These are phyloP conservation scores for Rutstroemia sp. DNA, from an alignment of 2,329 filamentous ascomycete species.

Conservation along the genomic window DNA sequence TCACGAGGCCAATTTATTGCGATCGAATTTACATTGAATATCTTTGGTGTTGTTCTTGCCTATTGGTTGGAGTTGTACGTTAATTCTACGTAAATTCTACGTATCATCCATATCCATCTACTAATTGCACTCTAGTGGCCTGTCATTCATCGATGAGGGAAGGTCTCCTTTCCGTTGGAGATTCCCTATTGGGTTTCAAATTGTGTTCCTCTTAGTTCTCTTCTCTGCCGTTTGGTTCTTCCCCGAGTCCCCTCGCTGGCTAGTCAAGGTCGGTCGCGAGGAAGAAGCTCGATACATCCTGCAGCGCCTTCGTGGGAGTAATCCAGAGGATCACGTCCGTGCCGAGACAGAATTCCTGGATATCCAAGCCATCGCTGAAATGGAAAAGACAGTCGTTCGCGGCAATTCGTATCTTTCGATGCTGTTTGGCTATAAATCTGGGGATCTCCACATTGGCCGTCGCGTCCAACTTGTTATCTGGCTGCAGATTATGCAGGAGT, in stretches of 20 bases:
- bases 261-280: conserved; percentile 36
- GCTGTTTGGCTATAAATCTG: not conserved
- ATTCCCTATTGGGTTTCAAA: conserved; percentile 52
- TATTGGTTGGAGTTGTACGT: conserved; percentile 46
- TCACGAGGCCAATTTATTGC: conserved; percentile 60
- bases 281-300: conserved; percentile 31
- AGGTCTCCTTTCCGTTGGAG: conserved; percentile 38
- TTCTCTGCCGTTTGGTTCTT: conserved; percentile 43
- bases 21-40: conserved; percentile 67
- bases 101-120: not conserved
- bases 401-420: not conserved
- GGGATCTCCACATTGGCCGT: not conserved
- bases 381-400: not conserved
- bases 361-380: not conserved
- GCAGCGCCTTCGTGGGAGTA: not conserved
- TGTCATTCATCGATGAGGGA: not conserved
- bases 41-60: conserved; percentile 57
- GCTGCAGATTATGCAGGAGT: not conserved
- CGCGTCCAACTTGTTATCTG: not conserved
- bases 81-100: not conserved
- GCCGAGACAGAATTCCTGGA: not conserved
- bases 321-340: not conserved
- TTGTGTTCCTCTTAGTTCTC: conserved; percentile 52
- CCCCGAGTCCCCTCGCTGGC: conserved; percentile 44
- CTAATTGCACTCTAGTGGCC: not conserved